These are phyloP conservation scores for Cordyceps cateniannulata DNA, from an alignment of 2,329 filamentous ascomycete genomes.

Conservation along the genomic window DNA sequence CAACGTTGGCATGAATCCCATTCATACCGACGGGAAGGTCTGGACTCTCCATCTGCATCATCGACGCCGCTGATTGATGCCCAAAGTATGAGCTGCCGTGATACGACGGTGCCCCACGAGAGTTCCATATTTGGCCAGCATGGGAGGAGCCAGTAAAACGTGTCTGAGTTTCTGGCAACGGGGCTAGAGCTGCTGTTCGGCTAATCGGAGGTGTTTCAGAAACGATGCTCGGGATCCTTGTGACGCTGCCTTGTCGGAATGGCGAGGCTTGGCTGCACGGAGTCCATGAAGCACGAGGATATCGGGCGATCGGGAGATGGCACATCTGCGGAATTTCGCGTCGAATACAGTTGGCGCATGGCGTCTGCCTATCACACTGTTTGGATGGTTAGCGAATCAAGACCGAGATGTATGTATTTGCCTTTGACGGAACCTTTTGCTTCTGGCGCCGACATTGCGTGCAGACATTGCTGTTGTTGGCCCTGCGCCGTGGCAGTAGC, in stretches of 20 bases:
- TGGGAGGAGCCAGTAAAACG: not conserved
- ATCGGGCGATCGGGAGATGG: not conserved
- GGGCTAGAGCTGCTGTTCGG: not conserved
- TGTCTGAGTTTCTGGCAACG: not conserved
- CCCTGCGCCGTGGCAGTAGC: not conserved
- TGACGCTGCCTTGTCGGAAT: not conserved
- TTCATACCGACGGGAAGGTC: conserved; percentile 19
- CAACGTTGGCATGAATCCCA: conserved; percentile 11
- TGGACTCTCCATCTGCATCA: conserved; percentile 24
- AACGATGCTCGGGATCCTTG: not conserved
- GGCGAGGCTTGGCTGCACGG: not conserved
- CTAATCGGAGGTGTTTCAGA: not conserved
- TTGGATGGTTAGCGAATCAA: not conserved
- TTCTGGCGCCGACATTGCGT: conserved; percentile 12
- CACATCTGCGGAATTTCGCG: conserved; percentile 6
- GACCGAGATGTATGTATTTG: not conserved
- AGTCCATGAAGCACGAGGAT: not conserved
- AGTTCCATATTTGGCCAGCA: conserved; percentile 23
- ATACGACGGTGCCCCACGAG: conserved; percentile 24
- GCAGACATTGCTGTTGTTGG: conserved; percentile 11
- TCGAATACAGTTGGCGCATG: conserved; percentile 13
- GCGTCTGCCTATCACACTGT: conserved; percentile 12
- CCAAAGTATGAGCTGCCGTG: conserved; percentile 29
- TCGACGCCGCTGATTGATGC: conserved; percentile 24
- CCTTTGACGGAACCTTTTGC: conserved; percentile 6